phyloP scores from a whole-genome alignment of 768 basidiomycete genomes.

The Mycena metata region DNA sequence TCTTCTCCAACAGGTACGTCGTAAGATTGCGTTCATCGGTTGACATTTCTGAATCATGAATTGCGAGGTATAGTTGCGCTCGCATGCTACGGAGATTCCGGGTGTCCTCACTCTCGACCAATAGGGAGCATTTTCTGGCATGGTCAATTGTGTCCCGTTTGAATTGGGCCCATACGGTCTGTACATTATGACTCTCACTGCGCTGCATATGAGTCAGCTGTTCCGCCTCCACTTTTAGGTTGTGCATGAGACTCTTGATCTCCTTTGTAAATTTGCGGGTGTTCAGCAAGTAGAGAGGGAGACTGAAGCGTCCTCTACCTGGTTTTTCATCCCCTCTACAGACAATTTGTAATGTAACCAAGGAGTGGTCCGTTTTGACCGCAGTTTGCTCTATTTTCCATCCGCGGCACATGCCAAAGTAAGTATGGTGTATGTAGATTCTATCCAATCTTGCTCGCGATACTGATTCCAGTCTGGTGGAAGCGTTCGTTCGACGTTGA shows the following conservation, averaged over 20 bases:
- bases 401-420: background rate
- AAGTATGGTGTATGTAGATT: slow-evolving; percentile 5
- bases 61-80: too few species aligned
- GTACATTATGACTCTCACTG: slow-evolving; percentile 1
- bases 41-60: too few species aligned
- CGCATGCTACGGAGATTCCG: too few species aligned
- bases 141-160: slow-evolving; percentile 10
- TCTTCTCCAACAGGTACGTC: too few species aligned
- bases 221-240: background rate
- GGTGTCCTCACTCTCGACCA: too few species aligned
- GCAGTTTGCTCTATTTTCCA: slow-evolving; percentile 22
- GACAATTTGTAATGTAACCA: slow-evolving; percentile 19
- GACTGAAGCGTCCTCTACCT: slow-evolving; percentile 22
- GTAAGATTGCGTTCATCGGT: too few species aligned
- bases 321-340: slow-evolving; percentile 7
- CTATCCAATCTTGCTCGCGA: slow-evolving; percentile 24
- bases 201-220: background rate
- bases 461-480: background rate
- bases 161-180: slow-evolving; percentile 11
- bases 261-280: slow-evolving; percentile 17
- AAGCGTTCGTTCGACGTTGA: background rate
- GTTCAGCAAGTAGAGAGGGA: slow-evolving; percentile 18
- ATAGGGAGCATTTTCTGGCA: slow-evolving; percentile 15
- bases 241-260: background rate
- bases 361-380: slow-evolving; percentile 26